A percentile compares a stretch with the other conserved stretches of the same genome.
These are phyloP conservation scores for Cardiospermum halicacabum DNA, from an alignment of 345 rosid genomes.

Conservation along the genomic window DNA sequence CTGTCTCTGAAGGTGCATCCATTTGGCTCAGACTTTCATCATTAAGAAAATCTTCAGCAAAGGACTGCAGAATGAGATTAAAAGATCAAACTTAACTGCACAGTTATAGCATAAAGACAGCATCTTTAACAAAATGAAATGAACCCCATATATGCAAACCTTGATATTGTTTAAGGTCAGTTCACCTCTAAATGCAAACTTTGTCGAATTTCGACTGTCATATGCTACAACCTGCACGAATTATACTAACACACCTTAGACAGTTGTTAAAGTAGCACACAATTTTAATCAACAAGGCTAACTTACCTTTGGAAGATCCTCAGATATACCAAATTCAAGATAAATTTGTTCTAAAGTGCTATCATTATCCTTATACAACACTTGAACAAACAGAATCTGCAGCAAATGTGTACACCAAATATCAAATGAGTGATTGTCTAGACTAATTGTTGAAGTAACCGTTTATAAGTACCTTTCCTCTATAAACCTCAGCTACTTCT, in stretches of 20 bases:
- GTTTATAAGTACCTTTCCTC: conserved; percentile 4
- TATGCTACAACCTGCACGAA: conserved; percentile 1
- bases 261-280: background rate
- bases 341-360: background rate
- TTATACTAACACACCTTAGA: background rate
- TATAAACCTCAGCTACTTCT: conserved; percentile 9
- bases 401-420: background rate
- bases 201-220: too few species aligned
- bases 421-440: background rate
- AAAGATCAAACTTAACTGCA: background rate
- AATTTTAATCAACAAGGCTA: background rate
- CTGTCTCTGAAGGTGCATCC: background rate
- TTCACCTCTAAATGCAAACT: background rate
- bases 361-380: background rate
- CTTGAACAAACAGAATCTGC: conserved; percentile 7
- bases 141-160: background rate
- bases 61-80: background rate
- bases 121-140: background rate
- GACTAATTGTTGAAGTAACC: too few species aligned
- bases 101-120: background rate
- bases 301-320: conserved; percentile 1
- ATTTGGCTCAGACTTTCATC: background rate
- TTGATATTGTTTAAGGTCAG: conserved; percentile 4
- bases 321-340: background rate
- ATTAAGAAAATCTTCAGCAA: background rate